These are phyloP conservation scores for Leccinum sublutescens DNA, from an alignment of 768 basidiomycete species.

Conservation along the genomic window DNA sequence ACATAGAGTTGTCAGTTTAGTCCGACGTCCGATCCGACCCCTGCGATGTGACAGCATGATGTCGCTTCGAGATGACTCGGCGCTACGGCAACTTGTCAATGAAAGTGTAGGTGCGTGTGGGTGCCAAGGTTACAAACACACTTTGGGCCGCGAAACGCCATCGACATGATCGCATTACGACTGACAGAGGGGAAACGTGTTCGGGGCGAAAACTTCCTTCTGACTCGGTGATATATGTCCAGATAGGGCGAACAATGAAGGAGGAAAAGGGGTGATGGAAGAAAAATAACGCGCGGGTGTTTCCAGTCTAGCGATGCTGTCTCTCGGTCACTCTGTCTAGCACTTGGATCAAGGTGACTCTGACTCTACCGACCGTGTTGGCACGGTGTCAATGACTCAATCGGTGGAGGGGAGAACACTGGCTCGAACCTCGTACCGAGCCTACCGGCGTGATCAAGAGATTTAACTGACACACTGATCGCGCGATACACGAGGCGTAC, in stretches of 20 bases:
- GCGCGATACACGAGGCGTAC: background rate
- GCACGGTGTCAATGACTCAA: background rate
- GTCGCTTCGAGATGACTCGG: background rate
- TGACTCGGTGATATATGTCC: background rate
- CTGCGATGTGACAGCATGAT: background rate
- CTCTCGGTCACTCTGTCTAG: background rate
- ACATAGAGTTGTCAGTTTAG: background rate
- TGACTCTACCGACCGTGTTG: background rate
- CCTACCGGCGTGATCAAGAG: background rate
- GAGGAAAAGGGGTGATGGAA: background rate
- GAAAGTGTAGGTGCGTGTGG: background rate
- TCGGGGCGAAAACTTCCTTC: background rate
- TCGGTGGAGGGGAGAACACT: no score
- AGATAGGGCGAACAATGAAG: slow-evolving; percentile 14
- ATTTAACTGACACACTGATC: background rate
- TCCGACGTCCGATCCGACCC: background rate
- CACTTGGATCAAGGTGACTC: background rate
- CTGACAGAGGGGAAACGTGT: background rate
- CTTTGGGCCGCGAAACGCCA: background rate
- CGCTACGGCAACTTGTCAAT: background rate
- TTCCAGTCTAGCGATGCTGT: background rate
- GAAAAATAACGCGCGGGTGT: background rate
- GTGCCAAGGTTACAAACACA: background rate
- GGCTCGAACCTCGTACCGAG: no score
- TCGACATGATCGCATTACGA: background rate